phyloP scores from a whole-genome alignment of 208 protist genomes.

The Porcisia deanei region DNA sequence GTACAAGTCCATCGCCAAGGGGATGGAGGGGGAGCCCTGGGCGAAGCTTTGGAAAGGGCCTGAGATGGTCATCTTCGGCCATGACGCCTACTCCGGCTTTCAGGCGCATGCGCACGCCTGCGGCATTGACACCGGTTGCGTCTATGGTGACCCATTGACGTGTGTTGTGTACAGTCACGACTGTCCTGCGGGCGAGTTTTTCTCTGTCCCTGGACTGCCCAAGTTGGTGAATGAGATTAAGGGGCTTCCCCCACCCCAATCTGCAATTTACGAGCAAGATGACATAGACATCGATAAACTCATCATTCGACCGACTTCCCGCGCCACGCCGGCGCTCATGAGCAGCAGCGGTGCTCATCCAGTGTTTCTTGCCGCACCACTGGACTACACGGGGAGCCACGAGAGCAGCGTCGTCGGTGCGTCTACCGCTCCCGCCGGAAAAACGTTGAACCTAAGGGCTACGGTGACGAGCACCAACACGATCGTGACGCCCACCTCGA shows the following conservation, averaged over 20 bases:
- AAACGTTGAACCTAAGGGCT: conserved; percentile 15
- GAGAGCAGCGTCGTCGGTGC: conserved; percentile 1
- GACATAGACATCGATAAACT: conserved; percentile 46
- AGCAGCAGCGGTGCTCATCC: conserved; percentile 20
- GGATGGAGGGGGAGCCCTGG: conserved; percentile 63
- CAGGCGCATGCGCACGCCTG: conserved; percentile 70
- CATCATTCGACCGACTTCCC: conserved; percentile 63
- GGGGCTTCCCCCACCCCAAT: conserved; percentile 70
- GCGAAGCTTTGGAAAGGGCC: conserved; percentile 76
- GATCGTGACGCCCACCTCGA: conserved; percentile 20
- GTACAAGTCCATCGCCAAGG: conserved; percentile 69
- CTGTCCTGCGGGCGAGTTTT: conserved; percentile 48
- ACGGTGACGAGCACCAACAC: conserved; percentile 33
- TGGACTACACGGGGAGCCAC: conserved; percentile 16
- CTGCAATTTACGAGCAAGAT: conserved; percentile 74
- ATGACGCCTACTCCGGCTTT: conserved; percentile 83
- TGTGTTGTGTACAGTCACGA: conserved; percentile 66
- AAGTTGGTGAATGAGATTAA: conserved; percentile 63
- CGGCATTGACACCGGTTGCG: conserved; percentile 92
- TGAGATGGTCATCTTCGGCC: conserved; percentile 87
- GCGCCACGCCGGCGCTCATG: conserved; percentile 35
- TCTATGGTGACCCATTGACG: conserved; percentile 84
- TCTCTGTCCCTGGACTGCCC: conserved; percentile 73
- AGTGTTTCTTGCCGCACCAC: conserved; percentile 43
- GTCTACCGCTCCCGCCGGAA: conserved; percentile 7